Conservation (phyloP, 2,329 filamentous ascomycete genomes). For the Epichloe uncinata region DNA sequence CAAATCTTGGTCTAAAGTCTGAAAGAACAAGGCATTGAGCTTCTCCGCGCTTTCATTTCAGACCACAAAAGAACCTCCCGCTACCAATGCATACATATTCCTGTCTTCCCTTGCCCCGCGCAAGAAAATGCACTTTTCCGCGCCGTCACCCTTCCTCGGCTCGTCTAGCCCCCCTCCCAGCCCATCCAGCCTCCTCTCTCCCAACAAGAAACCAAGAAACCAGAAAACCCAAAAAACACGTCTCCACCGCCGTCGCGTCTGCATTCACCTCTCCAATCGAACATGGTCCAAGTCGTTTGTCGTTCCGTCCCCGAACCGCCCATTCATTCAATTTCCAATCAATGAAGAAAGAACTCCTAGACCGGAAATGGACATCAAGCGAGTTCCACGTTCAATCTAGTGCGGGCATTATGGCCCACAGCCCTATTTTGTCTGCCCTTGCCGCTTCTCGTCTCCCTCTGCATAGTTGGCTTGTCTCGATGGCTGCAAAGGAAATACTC, state of each 20-base stretch:
- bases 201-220: neutral
- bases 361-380: neutral
- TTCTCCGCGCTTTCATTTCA: no score
- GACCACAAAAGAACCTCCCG: no score
- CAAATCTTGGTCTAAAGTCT: no score
- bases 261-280: neutral
- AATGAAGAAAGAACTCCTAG: neutral
- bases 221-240: neutral
- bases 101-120: no score
- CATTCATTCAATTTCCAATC: neutral
- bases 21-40: no score
- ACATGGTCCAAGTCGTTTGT: neutral
- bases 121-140: no score
- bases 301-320: neutral
- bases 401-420: neutral
- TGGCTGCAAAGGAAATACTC: no score
- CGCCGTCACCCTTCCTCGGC: no score
- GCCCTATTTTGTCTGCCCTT: neutral
- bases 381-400: neutral
- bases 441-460: neutral
- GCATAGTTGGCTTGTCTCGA: neutral
- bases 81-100: no score
- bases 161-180: neutral
- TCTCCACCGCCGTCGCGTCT: slow-evolving; percentile 6
- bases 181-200: slow-evolving; percentile 1